A percentile compares a stretch with the other conserved stretches of the same genome.
Evolutionary conservation across 148 eudicot genomes (phyloP).

Genomic region (Dysphania ambrosioides): DNA sequence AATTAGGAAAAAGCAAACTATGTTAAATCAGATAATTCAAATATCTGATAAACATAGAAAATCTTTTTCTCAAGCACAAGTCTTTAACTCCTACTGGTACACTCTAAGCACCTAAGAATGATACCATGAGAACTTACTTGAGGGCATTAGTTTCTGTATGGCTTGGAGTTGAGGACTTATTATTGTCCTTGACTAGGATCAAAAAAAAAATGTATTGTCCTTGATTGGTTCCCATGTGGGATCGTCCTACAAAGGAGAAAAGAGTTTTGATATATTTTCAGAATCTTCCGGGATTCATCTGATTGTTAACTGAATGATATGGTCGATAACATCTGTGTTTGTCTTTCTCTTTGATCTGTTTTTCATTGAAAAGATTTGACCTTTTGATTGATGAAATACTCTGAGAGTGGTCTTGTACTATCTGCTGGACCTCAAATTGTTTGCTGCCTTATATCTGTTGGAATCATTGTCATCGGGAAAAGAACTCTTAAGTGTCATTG

Average conservation of each 20-base stretch:
- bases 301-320: too few species aligned
- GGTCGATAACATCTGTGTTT: background rate
- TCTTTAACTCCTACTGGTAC: background rate
- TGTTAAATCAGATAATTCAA: background rate
- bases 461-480: background rate
- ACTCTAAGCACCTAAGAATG: background rate
- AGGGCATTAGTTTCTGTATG: background rate
- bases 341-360: background rate
- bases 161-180: background rate
- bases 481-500: background rate
- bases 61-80: background rate
- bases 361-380: too few species aligned
- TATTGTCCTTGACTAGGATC: background rate
- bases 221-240: background rate
- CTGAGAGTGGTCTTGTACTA: background rate
- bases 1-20: background rate
- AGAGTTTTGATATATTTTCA: too few species aligned
- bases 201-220: too few species aligned
- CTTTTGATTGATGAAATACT: background rate
- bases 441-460: too few species aligned
- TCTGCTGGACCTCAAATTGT: too few species aligned
- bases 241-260: background rate
- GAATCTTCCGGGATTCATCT: too few species aligned
- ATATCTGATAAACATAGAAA: too few species aligned
- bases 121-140: background rate